Evolutionary conservation across 1,284 basidiomycete genomes (phyloP).

Genomic region (Ustilago cynodontis): DNA sequence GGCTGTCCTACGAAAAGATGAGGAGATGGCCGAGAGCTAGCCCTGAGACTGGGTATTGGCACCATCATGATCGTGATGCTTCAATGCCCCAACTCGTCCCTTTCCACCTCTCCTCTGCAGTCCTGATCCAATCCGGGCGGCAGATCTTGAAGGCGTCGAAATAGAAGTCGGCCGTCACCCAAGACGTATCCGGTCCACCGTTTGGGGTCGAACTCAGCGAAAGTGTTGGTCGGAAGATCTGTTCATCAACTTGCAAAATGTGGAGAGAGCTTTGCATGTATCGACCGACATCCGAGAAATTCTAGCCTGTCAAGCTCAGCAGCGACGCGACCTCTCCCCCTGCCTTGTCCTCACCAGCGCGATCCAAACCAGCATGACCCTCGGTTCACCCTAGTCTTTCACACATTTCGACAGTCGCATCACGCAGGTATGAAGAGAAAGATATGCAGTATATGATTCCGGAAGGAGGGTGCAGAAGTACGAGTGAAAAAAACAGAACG

Average conservation of each 20-base stretch:
- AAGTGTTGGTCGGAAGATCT: background rate
- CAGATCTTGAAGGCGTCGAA: background rate
- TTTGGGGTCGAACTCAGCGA: background rate
- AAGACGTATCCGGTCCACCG: background rate
- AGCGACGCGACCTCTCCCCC: background rate
- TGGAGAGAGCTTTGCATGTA: background rate
- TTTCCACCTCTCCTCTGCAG: background rate
- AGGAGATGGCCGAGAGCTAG: background rate
- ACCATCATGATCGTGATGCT: background rate
- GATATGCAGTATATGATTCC: background rate
- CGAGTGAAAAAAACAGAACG: background rate
- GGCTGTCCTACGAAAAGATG: too few species aligned
- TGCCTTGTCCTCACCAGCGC: background rate
- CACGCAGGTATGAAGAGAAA: too few species aligned
- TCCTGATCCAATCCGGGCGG: background rate
- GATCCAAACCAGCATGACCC: background rate
- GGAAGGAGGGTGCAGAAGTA: background rate
- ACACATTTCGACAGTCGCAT: background rate
- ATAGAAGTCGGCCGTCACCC: too few species aligned
- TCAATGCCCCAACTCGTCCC: too few species aligned
- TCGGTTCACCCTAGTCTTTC: background rate
- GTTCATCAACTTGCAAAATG: background rate
- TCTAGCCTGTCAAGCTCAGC: slow-evolving; percentile 1
- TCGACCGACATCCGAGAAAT: slow-evolving; percentile 1
- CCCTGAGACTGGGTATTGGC: background rate